These are phyloP conservation scores for Saprolegnia parasitica DNA, from an alignment of 352 stramenopile species.

Conservation along the genomic window DNA sequence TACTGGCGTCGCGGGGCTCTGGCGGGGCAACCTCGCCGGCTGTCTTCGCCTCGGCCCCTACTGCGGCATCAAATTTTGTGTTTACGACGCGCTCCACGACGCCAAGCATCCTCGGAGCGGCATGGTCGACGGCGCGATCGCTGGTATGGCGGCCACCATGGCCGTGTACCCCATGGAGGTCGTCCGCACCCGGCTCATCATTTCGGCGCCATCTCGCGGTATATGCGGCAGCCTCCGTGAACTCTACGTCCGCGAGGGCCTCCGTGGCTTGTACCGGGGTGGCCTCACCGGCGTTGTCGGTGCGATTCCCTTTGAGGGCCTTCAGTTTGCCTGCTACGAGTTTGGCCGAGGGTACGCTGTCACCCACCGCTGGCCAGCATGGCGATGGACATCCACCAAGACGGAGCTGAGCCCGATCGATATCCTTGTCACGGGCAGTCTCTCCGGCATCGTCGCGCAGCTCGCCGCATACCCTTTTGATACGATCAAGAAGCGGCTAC, in stretches of 20 bases:
- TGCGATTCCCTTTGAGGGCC: constrained; percentile 74
- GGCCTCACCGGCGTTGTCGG: constrained; percentile 55
- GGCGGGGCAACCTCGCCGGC: constrained; percentile 66
- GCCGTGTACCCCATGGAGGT: constrained; percentile 74
- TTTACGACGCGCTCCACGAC: constrained; percentile 57
- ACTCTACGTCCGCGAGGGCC: constrained; percentile 54
- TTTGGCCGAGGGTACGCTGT: constrained; percentile 55
- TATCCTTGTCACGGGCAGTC: constrained; percentile 72
- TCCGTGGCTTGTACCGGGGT: constrained; percentile 69
- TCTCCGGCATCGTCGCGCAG: constrained; percentile 68
- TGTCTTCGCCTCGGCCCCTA: constrained; percentile 75
- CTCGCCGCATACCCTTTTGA: constrained; percentile 84
- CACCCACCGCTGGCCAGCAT: constrained; percentile 49
- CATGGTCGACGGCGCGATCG: constrained; percentile 49
- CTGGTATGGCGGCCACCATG: constrained; percentile 62
- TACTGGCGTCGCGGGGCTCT: constrained; percentile 64
- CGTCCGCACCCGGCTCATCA: constrained; percentile 74
- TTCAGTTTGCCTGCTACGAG: constrained; percentile 83
- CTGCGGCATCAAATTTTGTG: constrained; percentile 73
- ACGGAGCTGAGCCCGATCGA: constrained; percentile 66
- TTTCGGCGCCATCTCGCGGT: constrained; percentile 54
- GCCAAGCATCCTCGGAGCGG: constrained; percentile 42
- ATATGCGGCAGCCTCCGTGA: constrained; percentile 55
- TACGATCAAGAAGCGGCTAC: constrained; percentile 77
- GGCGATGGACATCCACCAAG: constrained; percentile 62